Percentiles rank a stretch among this genome's conserved stretches.
Evolutionary conservation across 805 yeast species (phyloP).

Genomic region (Saccharomycopsis fodiens): DNA sequence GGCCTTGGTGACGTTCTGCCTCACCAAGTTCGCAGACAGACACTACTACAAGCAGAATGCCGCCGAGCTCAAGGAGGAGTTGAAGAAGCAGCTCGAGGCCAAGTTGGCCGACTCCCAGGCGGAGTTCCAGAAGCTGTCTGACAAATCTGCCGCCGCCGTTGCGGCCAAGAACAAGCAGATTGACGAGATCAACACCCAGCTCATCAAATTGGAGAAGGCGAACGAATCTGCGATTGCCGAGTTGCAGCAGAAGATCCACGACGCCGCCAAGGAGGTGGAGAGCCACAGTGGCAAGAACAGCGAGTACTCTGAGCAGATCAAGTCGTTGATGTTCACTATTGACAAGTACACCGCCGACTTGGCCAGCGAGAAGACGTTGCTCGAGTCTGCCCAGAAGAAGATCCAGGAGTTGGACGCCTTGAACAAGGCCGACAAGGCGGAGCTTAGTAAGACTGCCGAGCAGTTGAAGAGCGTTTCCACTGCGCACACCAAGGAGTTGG

Average conservation of each 20-base stretch:
- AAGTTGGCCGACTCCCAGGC: conserved; percentile 8
- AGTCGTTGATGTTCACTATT: conserved; percentile 2
- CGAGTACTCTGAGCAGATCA: neutral
- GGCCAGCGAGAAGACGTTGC: conserved; percentile 12
- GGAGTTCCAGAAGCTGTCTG: conserved; percentile 6
- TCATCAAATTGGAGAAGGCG: neutral
- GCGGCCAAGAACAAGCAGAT: conserved; percentile 14
- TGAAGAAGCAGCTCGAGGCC: conserved; percentile 10
- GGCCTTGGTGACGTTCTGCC: conserved; percentile 14
- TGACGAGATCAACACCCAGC: conserved; percentile 10
- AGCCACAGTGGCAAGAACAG: neutral
- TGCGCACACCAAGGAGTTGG: neutral
- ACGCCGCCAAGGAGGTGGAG: neutral
- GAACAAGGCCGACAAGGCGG: neutral
- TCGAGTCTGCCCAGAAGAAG: neutral
- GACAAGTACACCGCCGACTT: conserved; percentile 16
- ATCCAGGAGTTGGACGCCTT: conserved; percentile 1
- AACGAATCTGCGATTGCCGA: neutral
- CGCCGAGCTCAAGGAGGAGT: conserved; percentile 1
- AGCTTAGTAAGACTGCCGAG: neutral
- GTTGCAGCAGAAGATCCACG: conserved; percentile 1
- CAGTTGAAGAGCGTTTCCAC: neutral
- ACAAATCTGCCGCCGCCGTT: conserved; percentile 5
- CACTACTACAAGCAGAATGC: conserved; percentile 12
- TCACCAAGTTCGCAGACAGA: conserved; percentile 17